Conservation (phyloP, 2,329 filamentous ascomycete species). For the Trichoderma arundinaceum region DNA sequence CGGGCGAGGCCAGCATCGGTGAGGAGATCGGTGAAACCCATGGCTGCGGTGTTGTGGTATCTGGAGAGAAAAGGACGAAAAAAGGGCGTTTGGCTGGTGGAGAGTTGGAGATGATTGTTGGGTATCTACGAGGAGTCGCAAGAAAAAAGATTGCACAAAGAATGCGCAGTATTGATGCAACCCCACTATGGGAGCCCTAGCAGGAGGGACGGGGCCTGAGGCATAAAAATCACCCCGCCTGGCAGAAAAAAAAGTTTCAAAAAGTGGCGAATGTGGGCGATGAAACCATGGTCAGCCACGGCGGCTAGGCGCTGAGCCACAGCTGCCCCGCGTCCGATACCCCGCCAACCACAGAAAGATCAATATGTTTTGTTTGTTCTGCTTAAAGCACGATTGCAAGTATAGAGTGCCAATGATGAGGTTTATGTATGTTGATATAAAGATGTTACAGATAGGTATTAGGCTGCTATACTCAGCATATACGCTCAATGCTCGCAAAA, state of each 20-base stretch:
- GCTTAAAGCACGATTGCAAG: not conserved
- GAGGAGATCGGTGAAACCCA: slow-evolving; percentile 71
- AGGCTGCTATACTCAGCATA: too few relatives aligned
- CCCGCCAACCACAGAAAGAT: slow-evolving; percentile 11
- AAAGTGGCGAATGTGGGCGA: slow-evolving; percentile 19
- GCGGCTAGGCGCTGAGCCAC: slow-evolving; percentile 13
- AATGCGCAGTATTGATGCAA: slow-evolving; percentile 25
- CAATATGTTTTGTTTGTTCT: not conserved
- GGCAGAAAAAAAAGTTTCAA: slow-evolving; percentile 17
- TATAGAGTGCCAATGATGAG: too few relatives aligned
- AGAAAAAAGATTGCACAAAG: slow-evolving; percentile 24
- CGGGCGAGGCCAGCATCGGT: slow-evolving; percentile 62
- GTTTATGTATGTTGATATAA: too few relatives aligned
- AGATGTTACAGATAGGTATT: too few relatives aligned
- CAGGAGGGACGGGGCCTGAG: slow-evolving; percentile 16
- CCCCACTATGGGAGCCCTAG: slow-evolving; percentile 28
- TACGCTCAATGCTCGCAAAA: slow-evolving; percentile 31
- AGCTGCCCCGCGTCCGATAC: slow-evolving; percentile 12
- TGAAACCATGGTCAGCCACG: slow-evolving; percentile 7
- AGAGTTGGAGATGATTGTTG: slow-evolving; percentile 16
- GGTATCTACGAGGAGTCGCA: slow-evolving; percentile 31
- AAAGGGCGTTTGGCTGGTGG: slow-evolving; percentile 1
- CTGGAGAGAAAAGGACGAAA: slow-evolving; percentile 3
- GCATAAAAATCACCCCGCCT: slow-evolving; percentile 26
- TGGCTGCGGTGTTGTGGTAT: slow-evolving; percentile 39